Conservation (phyloP, 148 eudicot species). For the Rheum nobile region DNA sequence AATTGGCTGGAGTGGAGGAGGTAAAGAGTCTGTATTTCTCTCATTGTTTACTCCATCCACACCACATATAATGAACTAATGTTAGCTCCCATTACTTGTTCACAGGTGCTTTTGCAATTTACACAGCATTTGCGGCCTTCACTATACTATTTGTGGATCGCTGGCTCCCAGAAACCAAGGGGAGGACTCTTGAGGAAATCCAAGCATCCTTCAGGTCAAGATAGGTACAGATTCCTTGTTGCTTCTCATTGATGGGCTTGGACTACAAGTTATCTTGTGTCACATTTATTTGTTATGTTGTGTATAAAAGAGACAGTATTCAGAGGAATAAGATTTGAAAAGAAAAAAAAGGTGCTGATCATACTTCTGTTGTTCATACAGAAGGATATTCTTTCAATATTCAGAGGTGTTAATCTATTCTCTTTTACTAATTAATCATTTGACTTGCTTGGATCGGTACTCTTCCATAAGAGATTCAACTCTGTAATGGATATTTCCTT, state of each 20-base stretch:
- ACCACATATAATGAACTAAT: not conserved
- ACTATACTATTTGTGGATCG: constrained; percentile 37
- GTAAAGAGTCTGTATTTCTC: constrained; percentile 20
- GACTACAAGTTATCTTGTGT: not conserved
- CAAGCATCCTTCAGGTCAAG: constrained; percentile 54
- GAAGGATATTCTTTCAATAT: not conserved
- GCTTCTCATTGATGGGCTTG: not conserved
- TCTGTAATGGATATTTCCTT: not conserved
- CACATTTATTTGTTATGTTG: not conserved
- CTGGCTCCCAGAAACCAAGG: constrained; percentile 93
- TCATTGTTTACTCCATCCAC: not conserved
- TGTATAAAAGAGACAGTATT: not conserved
- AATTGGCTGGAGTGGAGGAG: constrained; percentile 67
- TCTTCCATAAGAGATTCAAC: not conserved
- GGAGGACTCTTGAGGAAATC: constrained; percentile 78
- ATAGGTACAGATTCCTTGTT: not conserved
- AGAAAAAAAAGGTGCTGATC: not conserved
- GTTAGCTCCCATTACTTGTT: not conserved
- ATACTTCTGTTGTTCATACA: not conserved
- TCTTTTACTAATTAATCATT: not conserved
- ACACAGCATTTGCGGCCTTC: constrained; percentile 41
- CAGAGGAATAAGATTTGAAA: not conserved
- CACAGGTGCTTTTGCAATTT: constrained; percentile 61
- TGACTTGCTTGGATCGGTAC: not conserved
- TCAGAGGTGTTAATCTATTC: not conserved